These are phyloP conservation scores for Fusarium nanum DNA, from an alignment of 2,329 filamentous ascomycete species.

Conservation along the genomic window DNA sequence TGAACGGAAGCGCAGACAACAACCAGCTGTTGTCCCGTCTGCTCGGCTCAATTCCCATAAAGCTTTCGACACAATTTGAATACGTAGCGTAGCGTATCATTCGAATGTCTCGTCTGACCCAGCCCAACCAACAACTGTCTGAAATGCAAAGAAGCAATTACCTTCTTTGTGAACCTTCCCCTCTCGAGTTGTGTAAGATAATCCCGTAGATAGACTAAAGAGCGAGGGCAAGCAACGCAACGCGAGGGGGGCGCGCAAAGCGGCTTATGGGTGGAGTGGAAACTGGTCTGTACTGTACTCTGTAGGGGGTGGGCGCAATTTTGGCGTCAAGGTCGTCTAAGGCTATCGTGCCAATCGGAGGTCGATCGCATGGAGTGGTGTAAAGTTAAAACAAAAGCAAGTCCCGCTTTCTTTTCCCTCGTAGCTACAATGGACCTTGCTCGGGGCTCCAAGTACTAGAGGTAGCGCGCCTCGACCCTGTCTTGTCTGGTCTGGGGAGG, in stretches of 20 bases:
- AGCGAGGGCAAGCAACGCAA: background rate
- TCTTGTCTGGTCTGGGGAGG: constrained; percentile 24
- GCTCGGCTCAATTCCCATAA: background rate
- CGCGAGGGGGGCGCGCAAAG: background rate
- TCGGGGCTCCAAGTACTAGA: too few relatives aligned
- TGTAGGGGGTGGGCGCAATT: constrained; percentile 36
- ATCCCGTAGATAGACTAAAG: background rate
- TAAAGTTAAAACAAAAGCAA: constrained; percentile 43
- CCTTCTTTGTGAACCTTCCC: background rate
- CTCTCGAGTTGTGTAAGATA: background rate
- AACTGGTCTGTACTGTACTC: background rate
- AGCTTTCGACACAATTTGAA: background rate
- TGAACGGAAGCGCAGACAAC: background rate
- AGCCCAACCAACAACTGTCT: background rate
- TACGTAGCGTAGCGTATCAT: background rate
- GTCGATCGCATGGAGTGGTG: constrained; percentile 47
- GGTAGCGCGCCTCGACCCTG: constrained; percentile 2
- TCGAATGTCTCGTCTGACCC: background rate
- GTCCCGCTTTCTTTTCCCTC: constrained; percentile 4
- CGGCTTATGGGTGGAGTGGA: constrained; percentile 31
- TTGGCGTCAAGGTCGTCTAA: constrained; percentile 39
- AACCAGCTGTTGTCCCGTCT: background rate
- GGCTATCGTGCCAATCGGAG: constrained; percentile 52
- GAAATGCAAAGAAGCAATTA: background rate
- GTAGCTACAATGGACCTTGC: background rate